These are phyloP conservation scores for Gyrodon lividus DNA, from an alignment of 768 basidiomycete genomes.

Conservation along the genomic window DNA sequence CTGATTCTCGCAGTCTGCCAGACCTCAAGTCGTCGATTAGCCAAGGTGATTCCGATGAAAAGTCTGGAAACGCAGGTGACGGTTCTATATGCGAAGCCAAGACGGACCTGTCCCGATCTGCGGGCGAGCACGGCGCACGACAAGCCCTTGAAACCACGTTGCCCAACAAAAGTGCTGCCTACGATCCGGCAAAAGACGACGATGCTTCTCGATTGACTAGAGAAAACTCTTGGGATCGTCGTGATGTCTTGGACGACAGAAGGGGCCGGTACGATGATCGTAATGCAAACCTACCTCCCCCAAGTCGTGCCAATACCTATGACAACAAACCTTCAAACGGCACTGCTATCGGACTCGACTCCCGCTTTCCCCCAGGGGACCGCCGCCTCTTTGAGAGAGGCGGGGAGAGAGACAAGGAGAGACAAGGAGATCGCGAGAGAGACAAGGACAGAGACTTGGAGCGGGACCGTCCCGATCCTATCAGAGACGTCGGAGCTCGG, in stretches of 20 bases:
- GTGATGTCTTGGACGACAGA: conserved; percentile 32
- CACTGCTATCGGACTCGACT: conserved; percentile 4
- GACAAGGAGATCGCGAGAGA: conserved; percentile 33
- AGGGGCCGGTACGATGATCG: conserved; percentile 28
- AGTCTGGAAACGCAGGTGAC: conserved; percentile 3
- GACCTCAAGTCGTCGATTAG: conserved; percentile 7
- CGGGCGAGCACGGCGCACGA: conserved; percentile 31
- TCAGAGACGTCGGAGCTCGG: conserved; percentile 23
- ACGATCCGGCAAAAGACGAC: conserved; percentile 31
- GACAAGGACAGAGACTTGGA: conserved; percentile 34
- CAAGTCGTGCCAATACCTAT: conserved; percentile 3
- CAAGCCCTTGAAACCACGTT: conserved; percentile 21
- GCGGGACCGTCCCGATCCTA: conserved; percentile 25
- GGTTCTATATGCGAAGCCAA: conserved; percentile 9
- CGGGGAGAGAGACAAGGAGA: conserved; percentile 33
- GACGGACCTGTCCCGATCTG: conserved; percentile 5
- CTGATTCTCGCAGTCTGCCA: conserved; percentile 17
- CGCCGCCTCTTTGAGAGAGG: conserved; percentile 35
- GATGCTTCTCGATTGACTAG: conserved; percentile 22
- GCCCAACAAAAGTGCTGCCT: conserved; percentile 21
- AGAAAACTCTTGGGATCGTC: conserved; percentile 30
- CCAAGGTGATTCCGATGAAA: conserved; percentile 14
- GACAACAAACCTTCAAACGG: conserved; percentile 16
- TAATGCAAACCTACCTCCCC: conserved; percentile 15
- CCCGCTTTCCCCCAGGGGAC: conserved; percentile 25